Conservation (phyloP, 1,284 basidiomycete species). For the Lignosus rhinocerotis region DNA sequence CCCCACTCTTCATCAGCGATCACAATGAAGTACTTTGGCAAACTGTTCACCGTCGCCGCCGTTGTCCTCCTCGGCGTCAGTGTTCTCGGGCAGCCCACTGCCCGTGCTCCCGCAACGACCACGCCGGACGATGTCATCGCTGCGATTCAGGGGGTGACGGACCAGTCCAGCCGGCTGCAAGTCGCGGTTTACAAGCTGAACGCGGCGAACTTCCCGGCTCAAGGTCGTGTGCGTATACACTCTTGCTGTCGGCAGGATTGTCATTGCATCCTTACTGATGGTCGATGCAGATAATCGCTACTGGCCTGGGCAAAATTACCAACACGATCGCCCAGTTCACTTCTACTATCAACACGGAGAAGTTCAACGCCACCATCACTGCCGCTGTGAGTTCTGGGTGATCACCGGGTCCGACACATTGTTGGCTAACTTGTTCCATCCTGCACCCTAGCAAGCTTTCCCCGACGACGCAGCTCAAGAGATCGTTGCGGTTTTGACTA, state of each 20-base stretch:
- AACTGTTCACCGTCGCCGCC: not conserved
- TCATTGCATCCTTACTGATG: not conserved
- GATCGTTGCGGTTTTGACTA: not conserved
- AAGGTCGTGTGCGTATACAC: not conserved
- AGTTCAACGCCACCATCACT: not conserved
- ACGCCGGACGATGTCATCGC: not conserved
- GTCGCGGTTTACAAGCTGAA: not conserved
- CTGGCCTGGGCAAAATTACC: not conserved
- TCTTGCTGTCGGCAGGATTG: not conserved
- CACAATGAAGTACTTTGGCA: slow-evolving; percentile 1
- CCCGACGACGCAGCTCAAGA: not conserved
- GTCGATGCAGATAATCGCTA: not conserved
- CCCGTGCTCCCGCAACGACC: not conserved
- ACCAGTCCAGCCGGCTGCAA: not conserved
- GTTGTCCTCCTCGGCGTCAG: not conserved
- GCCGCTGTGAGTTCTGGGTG: not conserved
- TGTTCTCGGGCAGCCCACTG: not conserved
- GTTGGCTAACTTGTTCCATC: not conserved
- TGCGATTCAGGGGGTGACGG: not conserved
- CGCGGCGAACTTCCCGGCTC: not conserved
- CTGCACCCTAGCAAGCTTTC: not conserved
- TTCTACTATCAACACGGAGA: not conserved
- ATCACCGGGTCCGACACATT: no score
- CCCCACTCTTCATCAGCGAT: not conserved
- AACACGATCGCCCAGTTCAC: not conserved